Evolutionary conservation across 768 basidiomycete species (phyloP).

Genomic region (Leccinellum luteum): DNA sequence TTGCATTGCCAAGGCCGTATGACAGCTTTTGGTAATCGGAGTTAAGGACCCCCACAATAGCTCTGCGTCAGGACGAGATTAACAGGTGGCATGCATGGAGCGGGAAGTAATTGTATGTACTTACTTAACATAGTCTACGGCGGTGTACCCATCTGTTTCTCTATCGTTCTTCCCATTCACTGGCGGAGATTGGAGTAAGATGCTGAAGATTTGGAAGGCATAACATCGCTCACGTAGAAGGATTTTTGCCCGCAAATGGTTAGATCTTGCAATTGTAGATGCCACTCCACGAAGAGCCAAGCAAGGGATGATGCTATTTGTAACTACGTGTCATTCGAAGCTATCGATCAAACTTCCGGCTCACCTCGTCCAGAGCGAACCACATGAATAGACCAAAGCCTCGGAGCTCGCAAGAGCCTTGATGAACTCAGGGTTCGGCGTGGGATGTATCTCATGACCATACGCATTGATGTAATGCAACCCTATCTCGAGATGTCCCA

Average conservation of each 20-base stretch:
- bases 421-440: constrained; percentile 81
- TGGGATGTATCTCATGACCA: constrained; percentile 88
- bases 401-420: constrained; percentile 56
- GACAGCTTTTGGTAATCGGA: constrained; percentile 46
- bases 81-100: constrained; percentile 2
- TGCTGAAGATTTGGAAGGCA: not conserved
- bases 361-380: constrained; percentile 92
- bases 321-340: constrained; percentile 3
- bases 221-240: constrained; percentile 62
- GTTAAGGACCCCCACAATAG: constrained; percentile 71
- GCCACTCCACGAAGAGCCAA: constrained; percentile 82
- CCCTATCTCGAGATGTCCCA: constrained; percentile 39
- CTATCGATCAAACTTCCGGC: constrained; percentile 12
- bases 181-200: constrained; percentile 30
- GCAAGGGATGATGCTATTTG: constrained; percentile 81
- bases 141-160: constrained; percentile 84
- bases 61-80: constrained; percentile 37
- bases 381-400: constrained; percentile 86
- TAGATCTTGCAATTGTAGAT: constrained; percentile 70
- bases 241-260: constrained; percentile 71
- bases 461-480: constrained; percentile 90
- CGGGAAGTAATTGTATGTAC: constrained; percentile 13
- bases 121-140: constrained; percentile 79
- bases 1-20: constrained; percentile 58
- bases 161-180: constrained; percentile 89